These are phyloP conservation scores for Taxawa tesnikishii DNA, from an alignment of 2,329 filamentous ascomycete genomes.

Conservation along the genomic window DNA sequence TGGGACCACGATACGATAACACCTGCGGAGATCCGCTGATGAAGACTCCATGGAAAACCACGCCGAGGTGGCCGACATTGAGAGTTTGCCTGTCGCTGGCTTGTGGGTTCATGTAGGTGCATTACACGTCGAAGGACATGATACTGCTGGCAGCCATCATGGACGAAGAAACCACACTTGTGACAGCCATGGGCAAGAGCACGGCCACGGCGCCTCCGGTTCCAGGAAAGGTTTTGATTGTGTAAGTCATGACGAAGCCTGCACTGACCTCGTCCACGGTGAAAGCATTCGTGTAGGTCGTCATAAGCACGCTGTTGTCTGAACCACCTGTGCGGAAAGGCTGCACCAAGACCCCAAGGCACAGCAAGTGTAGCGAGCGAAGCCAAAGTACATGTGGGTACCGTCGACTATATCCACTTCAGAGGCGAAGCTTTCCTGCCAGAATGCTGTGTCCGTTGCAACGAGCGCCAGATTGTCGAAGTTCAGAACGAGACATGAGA, in stretches of 20 bases:
- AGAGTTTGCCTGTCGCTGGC: conserved; percentile 31
- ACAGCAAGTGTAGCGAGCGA: conserved; percentile 34
- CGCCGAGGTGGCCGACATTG: conserved; percentile 33
- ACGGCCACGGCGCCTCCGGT: conserved; percentile 28
- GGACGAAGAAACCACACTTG: conserved; percentile 36
- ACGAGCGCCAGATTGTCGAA: conserved; percentile 39
- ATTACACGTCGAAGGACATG: conserved; percentile 38
- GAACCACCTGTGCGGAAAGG: conserved; percentile 30
- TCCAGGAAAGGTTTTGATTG: conserved; percentile 31
- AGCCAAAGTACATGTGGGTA: conserved; percentile 35
- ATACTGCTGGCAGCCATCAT: conserved; percentile 41
- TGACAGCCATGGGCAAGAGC: conserved; percentile 40
- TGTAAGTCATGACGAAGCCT: conserved; percentile 37
- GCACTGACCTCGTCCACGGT: conserved; percentile 28
- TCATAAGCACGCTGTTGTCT: conserved; percentile 34
- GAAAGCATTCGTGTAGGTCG: conserved; percentile 29
- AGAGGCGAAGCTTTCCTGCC: conserved; percentile 40
- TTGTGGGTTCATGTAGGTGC: conserved; percentile 36
- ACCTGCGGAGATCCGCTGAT: no score
- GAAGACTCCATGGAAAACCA: conserved; percentile 35
- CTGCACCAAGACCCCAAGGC: conserved; percentile 35
- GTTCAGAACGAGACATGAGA: conserved; percentile 35
- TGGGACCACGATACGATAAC: no score
- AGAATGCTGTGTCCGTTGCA: conserved; percentile 41
- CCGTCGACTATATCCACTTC: conserved; percentile 34